Base-by-base conservation (phyloP, 78 protist genomes). In the Dictyostelium firmibasis region DNA sequence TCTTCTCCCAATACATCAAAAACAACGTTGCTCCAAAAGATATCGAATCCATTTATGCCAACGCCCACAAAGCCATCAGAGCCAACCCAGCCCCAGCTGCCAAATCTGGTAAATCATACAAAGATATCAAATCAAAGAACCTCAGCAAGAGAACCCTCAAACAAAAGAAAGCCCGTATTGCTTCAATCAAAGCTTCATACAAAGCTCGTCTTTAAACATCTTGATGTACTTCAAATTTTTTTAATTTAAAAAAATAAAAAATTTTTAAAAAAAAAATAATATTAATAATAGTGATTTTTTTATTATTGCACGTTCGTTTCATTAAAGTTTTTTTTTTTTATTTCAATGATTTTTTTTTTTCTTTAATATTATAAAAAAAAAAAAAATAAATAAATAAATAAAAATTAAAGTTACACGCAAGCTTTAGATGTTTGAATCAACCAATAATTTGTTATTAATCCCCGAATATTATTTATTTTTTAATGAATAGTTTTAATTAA, bases 41-140 rank as follows among this genome's bases (percentile, higher is more conserved):
- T 27, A 25, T 99, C 11, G 99, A 97, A 96, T 96, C 75, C n/a
- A 86, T 98, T 87, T 98, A 97, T 98, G 67, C 69, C 81, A 92
- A 89, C 78, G 98, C 98, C 14, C 99, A 98, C 94, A 99, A 47
- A 50, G 91, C 84, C 78, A 99, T 98, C 97, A 89, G 99, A 29
- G 97, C 67, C 50, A 85, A 99, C 96, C 99, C 99, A 75, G 6
- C 72, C 18, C 67, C 81, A 70, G 75, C 29, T 77, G 84, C 78
- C 76, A 57, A 13, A 62, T 67, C 75, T 7, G 36, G 35, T 27
- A 67, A 84, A 62, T 57, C 67, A 57, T 57, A 57, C 67, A 57
- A 57, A 57, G 67, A 57, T 57, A 57, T 79, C 89, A 72, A 86
- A 69, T 60, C 44, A 75, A 69, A 81, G 82, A 87, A 86, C 89